phyloP scores from a whole-genome alignment of 257 asterid species.

The Coffea canephora region DNA sequence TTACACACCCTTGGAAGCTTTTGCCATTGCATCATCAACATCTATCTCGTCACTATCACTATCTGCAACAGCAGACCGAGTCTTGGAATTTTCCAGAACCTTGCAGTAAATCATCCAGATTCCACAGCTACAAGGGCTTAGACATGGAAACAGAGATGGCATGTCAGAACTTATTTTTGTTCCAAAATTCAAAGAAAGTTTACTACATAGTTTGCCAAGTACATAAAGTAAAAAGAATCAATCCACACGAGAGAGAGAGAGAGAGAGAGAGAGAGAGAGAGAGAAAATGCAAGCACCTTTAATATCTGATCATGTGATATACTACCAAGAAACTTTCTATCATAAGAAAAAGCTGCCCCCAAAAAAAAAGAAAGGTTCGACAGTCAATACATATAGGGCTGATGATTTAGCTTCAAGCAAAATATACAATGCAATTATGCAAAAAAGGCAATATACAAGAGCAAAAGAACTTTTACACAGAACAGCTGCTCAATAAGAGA shows the following conservation, averaged over 20 bases:
- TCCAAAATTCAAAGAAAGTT: neutral
- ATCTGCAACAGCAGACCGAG: constrained; percentile 43
- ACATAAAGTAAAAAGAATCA: neutral
- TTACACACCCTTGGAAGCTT: constrained; percentile 62
- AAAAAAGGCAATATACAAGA: neutral
- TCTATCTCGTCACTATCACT: constrained; percentile 74
- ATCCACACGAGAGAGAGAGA: constrained; percentile 4
- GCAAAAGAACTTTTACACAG: neutral
- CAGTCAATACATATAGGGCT: neutral
- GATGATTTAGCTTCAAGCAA: neutral
- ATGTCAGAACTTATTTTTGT: neutral
- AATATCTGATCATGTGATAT: constrained; percentile 78
- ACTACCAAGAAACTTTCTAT: constrained; percentile 84
- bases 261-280: neutral
- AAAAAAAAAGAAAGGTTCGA: constrained; percentile 8
- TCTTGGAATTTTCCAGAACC: constrained; percentile 40
- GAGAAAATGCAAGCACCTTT: constrained; percentile 44
- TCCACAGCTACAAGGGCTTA: constrained; percentile 53
- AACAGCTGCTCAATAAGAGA: neutral
- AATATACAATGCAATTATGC: neutral
- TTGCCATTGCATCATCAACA: constrained; percentile 48
- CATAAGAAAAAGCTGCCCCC: constrained; percentile 80
- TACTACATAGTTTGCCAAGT: neutral
- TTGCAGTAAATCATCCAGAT: constrained; percentile 72
- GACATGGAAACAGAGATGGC: neutral